Evolutionary conservation across 2,329 filamentous ascomycete genomes (phyloP).

Genomic region (Fusarium nodosum): DNA sequence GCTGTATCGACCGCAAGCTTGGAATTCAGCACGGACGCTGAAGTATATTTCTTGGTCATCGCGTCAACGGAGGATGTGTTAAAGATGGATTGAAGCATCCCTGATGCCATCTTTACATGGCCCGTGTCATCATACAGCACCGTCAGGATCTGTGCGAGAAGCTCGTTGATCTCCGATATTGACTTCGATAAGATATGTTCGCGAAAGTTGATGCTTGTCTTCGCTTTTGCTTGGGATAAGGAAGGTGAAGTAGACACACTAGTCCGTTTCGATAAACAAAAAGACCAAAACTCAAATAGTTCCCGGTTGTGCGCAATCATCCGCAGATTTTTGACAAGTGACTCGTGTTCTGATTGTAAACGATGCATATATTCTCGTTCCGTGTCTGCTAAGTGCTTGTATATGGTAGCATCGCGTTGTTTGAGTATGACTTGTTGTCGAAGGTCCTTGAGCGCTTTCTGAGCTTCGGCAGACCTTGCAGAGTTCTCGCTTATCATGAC

Average conservation of each 20-base stretch:
- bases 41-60: not conserved
- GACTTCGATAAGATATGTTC: constrained; percentile 35
- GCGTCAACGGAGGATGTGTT: constrained; percentile 18
- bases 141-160: constrained; percentile 31
- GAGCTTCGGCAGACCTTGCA: not conserved
- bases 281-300: constrained; percentile 42
- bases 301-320: constrained; percentile 32
- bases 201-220: constrained; percentile 29
- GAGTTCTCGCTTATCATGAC: constrained; percentile 10
- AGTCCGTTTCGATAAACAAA: constrained; percentile 25
- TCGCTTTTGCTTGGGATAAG: not conserved
- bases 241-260: constrained; percentile 1
- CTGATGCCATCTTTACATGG: constrained; percentile 31
- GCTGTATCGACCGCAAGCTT: constrained; percentile 29
- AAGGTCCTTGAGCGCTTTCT: constrained; percentile 15
- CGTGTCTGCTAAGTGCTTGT: not conserved
- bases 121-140: constrained; percentile 37
- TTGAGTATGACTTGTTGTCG: constrained; percentile 21
- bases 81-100: constrained; percentile 39
- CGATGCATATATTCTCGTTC: constrained; percentile 16
- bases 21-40: constrained; percentile 19
- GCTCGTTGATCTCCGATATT: constrained; percentile 35
- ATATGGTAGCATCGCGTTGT: constrained; percentile 5
- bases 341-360: not conserved
- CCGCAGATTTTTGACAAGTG: not conserved